Evolutionary conservation across 1,284 basidiomycete genomes (phyloP), one percentile per base, ranked within the genome.

Genomic region (Testicularia cyperi): DNA sequence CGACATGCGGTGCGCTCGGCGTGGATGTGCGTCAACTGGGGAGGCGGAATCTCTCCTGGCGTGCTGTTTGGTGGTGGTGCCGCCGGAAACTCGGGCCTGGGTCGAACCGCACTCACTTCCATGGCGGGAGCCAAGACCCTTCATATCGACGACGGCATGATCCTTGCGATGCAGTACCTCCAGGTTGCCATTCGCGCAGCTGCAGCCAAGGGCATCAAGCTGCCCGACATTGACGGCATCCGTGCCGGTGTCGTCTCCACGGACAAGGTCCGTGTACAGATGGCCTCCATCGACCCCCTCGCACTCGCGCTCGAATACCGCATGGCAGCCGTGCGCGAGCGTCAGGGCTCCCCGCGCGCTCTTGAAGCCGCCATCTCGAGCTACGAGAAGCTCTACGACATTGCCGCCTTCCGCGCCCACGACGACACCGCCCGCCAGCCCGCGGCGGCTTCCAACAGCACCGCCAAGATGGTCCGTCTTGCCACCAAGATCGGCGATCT

Each of bases 1-100:
- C 44, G 71, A 14, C 73, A 75, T 30, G 63, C 66, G 6, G 52
- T 75, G 7, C 53, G 73, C 18, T 55, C 53, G 3, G 73, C 73
- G 0, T 75, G 71, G 70, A 74, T 75, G 47, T 62, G 56, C 8
- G 49, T 60, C 32, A 48, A 72, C 29, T 74, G 69, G 70, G 73
- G 73, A 16, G 61, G 63, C 4, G 73, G 73, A 15, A 62, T 72
- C 21, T 51, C 63, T n/a, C 73, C 73, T 5, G 16, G 31, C 9
- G 40, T 67, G 29, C 38, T 74, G 14, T 62, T 73, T 36, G 53
- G 58, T 15, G 48, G 43, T 15, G 43, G 41, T 6, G 49, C 45
- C 18, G 47, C 44, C 5, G 43, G 43, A 7, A 43, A 36, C 26
- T 40, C 44, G 3, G 58, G 48, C 8, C 22, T 67, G 9, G 61